Percentiles rank a stretch among this genome's conserved stretches.
Conservation (phyloP, 2,329 filamentous ascomycete genomes). For the Sclerotiophoma versabilis region DNA sequence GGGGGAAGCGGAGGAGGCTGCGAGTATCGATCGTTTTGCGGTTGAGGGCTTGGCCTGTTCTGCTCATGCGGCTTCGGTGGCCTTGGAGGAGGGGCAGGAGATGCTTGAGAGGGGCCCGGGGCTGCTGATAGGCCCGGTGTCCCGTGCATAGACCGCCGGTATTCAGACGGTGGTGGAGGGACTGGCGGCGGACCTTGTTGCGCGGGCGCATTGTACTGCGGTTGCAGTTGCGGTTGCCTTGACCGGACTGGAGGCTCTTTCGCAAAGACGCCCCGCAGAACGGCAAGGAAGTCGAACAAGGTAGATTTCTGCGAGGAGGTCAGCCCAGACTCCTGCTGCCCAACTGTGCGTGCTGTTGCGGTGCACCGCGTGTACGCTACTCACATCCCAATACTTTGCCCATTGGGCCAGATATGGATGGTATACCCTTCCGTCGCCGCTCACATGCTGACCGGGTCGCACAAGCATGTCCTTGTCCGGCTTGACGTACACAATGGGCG, state of each 20-base stretch:
- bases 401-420: slow-evolving; percentile 94
- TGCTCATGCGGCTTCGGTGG: slow-evolving; percentile 54
- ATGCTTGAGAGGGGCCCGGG: slow-evolving; percentile 35
- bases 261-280: slow-evolving; percentile 85
- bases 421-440: slow-evolving; percentile 90
- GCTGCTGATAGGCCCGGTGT: slow-evolving; percentile 46
- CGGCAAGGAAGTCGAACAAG: slow-evolving; percentile 79
- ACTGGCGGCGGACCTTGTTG: slow-evolving; percentile 52
- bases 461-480: slow-evolving; percentile 89
- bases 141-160: slow-evolving; percentile 42
- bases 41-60: slow-evolving; percentile 30
- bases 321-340: slow-evolving; percentile 10
- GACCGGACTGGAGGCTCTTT: slow-evolving; percentile 93
- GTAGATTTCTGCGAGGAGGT: slow-evolving; percentile 72
- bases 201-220: slow-evolving; percentile 47
- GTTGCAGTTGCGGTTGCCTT: slow-evolving; percentile 54
- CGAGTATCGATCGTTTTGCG: slow-evolving; percentile 37
- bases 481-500: slow-evolving; percentile 87
- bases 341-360: neutral
- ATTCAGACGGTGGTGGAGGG: slow-evolving; percentile 74
- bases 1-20: slow-evolving; percentile 46
- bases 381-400: slow-evolving; percentile 87
- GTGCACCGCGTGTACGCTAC: slow-evolving; percentile 46
- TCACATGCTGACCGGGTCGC: slow-evolving; percentile 91
- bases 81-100: slow-evolving; percentile 54